Evolutionary conservation across 495 filamentous ascomycete species (phyloP).

Genomic region (Pseudomonodictys pantanalensis): DNA sequence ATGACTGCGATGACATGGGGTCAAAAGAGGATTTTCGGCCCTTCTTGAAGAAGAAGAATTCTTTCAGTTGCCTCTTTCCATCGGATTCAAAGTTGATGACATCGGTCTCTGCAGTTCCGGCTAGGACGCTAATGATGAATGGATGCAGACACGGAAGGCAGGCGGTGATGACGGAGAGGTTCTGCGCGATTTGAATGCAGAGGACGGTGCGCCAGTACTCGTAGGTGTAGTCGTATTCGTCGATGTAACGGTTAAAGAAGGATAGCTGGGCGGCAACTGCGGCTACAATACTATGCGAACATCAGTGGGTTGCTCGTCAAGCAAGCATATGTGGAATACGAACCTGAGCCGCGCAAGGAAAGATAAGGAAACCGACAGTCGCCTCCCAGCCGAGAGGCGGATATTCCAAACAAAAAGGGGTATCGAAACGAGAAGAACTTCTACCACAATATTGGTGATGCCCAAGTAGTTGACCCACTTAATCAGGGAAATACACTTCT

Average conservation of each 20-base stretch:
- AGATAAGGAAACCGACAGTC: constrained; percentile 17
- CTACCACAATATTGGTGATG: constrained; percentile 23
- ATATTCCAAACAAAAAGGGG: constrained; percentile 31
- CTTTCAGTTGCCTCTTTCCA: neutral
- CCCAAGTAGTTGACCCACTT: constrained; percentile 25
- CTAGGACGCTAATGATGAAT: constrained; percentile 22
- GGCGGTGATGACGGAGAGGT: constrained; percentile 31
- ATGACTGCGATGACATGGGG: constrained; percentile 6
- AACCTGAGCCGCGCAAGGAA: constrained; percentile 22
- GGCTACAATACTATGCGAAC: constrained; percentile 11
- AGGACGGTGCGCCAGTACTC: constrained; percentile 20
- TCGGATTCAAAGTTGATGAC: neutral
- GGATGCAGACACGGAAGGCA: constrained; percentile 23
- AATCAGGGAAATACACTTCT: constrained; percentile 15
- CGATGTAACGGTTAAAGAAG: constrained; percentile 20
- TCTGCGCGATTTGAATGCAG: constrained; percentile 26
- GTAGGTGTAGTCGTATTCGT: constrained; percentile 13
- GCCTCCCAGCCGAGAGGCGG: constrained; percentile 18
- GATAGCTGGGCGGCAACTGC: constrained; percentile 7
- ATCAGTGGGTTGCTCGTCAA: neutral
- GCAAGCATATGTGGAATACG: neutral
- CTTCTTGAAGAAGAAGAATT: neutral
- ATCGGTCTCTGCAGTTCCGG: constrained; percentile 16
- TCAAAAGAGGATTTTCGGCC: constrained; percentile 1
- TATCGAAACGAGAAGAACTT: constrained; percentile 22